Evolutionary conservation across 75 land plant species (phyloP).

Genomic region (Picea sitchensis): DNA sequence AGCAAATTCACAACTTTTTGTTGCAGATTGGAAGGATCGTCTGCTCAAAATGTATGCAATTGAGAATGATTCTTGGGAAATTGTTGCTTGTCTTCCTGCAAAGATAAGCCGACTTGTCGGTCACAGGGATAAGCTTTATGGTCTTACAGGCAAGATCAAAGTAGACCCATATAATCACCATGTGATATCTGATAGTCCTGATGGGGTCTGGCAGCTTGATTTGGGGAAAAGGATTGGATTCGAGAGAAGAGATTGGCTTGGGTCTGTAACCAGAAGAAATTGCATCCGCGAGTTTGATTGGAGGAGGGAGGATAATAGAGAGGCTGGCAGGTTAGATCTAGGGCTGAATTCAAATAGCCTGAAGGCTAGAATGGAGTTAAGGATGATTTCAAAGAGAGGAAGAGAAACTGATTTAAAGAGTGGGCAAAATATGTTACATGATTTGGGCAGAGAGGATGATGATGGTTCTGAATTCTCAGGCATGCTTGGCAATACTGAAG

Average conservation of each 20-base stretch:
- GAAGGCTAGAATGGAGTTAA: neutral
- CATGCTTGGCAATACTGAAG: neutral
- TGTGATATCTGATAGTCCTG: slow-evolving; percentile 23
- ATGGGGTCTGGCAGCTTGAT: slow-evolving; percentile 25
- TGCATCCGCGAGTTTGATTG: neutral
- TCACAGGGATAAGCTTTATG: slow-evolving; percentile 11
- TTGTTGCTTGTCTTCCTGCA: slow-evolving; percentile 14
- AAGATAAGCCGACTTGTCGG: slow-evolving; percentile 20
- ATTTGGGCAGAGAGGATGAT: neutral
- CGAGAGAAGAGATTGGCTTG: slow-evolving; percentile 2
- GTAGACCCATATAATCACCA: slow-evolving; percentile 22
- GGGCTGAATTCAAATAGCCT: slow-evolving; percentile 4
- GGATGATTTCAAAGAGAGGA: neutral
- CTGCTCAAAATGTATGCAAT: slow-evolving; percentile 19
- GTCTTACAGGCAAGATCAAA: slow-evolving; percentile 21
- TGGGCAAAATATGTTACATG: neutral
- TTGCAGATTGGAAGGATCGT: slow-evolving; percentile 27
- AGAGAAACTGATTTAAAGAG: neutral
- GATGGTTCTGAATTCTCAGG: neutral
- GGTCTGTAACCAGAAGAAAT: neutral
- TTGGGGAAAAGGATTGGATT: slow-evolving; percentile 6
- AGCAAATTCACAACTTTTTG: slow-evolving; percentile 10
- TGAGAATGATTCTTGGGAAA: slow-evolving; percentile 15
- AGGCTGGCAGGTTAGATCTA: neutral
- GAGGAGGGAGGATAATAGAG: neutral